phyloP scores from a whole-genome alignment of 2,329 filamentous ascomycete species.

The Diaporthe ampelina region DNA sequence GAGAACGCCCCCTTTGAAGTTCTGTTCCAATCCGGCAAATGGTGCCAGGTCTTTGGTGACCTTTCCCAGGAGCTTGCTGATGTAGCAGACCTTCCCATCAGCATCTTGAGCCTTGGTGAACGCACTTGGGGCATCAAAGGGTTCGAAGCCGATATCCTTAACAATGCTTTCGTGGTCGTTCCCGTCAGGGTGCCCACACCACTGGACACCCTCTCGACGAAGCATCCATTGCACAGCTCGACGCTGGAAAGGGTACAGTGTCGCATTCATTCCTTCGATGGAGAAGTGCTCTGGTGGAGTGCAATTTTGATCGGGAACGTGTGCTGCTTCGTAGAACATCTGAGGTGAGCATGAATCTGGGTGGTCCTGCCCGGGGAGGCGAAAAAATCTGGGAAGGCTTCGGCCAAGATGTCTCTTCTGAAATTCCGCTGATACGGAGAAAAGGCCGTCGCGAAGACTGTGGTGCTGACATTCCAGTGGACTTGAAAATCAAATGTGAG shows the following conservation, averaged over 20 bases:
- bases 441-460: not conserved
- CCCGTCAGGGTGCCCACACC: conserved; percentile 48
- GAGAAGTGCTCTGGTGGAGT: conserved; percentile 54
- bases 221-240: conserved; percentile 80
- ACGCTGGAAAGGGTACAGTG: conserved; percentile 80
- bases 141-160: conserved; percentile 43
- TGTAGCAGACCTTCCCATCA: conserved; percentile 53
- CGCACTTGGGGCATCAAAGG: conserved; percentile 54
- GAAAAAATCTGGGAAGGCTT: conserved; percentile 42
- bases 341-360: conserved; percentile 58
- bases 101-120: conserved; percentile 62
- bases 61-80: conserved; percentile 74
- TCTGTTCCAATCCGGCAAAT: conserved; percentile 58
- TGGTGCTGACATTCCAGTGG: conserved; percentile 48
- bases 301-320: conserved; percentile 67
- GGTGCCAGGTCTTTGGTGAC: conserved; percentile 63
- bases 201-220: conserved; percentile 72
- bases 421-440: conserved; percentile 26
- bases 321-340: conserved; percentile 78
- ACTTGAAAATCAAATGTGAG: conserved; percentile 45
- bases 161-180: conserved; percentile 44
- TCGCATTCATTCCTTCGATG: conserved; percentile 61
- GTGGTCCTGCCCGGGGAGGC: not conserved
- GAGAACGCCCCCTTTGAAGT: conserved; percentile 74
- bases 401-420: conserved; percentile 43